A percentile compares a stretch with the other conserved stretches of the same genome.
phyloP scores from a whole-genome alignment of 169 alveolate genomes.

The Eimeria tenella region DNA sequence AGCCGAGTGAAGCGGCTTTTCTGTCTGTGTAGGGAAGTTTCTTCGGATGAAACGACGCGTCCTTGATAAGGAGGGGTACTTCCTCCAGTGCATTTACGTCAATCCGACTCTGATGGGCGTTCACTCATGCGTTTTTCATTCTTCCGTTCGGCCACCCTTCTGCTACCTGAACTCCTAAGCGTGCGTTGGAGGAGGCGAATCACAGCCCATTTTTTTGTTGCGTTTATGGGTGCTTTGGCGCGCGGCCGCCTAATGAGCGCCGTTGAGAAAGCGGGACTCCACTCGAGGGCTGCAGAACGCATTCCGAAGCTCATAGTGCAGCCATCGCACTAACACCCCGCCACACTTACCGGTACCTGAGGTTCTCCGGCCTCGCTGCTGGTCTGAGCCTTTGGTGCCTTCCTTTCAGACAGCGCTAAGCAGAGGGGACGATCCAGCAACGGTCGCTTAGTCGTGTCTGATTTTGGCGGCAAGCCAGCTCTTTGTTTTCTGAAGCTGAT shows the following conservation, averaged over 20 bases:
- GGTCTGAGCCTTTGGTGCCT: constrained; percentile 4
- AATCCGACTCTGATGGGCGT: constrained; percentile 41
- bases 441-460: background rate
- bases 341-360: constrained; percentile 1
- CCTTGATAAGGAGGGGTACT: constrained; percentile 13
- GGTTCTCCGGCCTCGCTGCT: constrained; percentile 9
- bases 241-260: background rate
- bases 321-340: constrained; percentile 52
- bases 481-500: background rate
- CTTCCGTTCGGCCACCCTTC: background rate
- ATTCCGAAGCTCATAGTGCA: background rate
- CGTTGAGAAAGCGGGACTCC: background rate
- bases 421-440: background rate
- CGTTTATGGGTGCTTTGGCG: too few relatives aligned
- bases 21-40: background rate
- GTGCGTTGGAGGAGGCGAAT: too few relatives aligned
- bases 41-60: background rate
- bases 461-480: background rate
- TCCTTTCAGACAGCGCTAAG: background rate
- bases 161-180: too few relatives aligned
- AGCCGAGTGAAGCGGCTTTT: too few relatives aligned
- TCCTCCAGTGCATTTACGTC: constrained; percentile 7
- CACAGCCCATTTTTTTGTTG: too few relatives aligned
- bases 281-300: constrained; percentile 22
- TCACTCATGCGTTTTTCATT: background rate